These are phyloP conservation scores for Trichoderma orchidacearum DNA, from an alignment of 495 filamentous ascomycete species.

Conservation along the genomic window DNA sequence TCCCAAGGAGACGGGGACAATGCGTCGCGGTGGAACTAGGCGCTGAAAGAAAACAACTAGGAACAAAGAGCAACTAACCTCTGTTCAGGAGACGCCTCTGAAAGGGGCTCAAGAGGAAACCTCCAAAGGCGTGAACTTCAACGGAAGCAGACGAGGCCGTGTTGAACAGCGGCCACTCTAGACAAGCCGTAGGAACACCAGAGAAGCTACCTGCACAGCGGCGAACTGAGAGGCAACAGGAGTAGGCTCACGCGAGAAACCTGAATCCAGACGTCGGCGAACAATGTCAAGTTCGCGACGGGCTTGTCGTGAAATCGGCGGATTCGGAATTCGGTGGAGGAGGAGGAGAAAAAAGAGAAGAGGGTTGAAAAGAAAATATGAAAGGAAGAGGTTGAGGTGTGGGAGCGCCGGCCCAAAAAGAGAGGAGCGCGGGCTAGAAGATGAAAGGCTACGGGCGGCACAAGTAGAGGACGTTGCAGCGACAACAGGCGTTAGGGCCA, in stretches of 20 bases:
- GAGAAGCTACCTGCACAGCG: not conserved
- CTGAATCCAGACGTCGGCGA: constrained; percentile 4
- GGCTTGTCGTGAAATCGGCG: constrained; percentile 3
- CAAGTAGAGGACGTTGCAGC: no score
- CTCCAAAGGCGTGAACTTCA: not conserved
- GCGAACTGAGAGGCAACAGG: not conserved
- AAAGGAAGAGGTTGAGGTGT: constrained; percentile 1
- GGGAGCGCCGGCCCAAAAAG: not conserved
- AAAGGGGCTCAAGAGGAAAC: not conserved
- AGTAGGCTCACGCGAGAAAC: constrained; percentile 1
- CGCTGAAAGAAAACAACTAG: no score
- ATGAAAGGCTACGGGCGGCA: constrained; percentile 1
- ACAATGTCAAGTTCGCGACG: constrained; percentile 1
- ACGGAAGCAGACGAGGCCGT: not conserved
- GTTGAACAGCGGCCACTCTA: not conserved
- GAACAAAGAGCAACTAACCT: not conserved
- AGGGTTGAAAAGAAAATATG: constrained; percentile 1
- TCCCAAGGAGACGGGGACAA: not conserved
- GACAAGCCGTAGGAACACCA: constrained; percentile 1
- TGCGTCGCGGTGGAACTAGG: no score
- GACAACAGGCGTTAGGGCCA: not conserved
- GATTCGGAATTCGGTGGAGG: constrained; percentile 3
- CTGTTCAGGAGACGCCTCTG: not conserved
- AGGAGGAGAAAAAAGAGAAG: not conserved
- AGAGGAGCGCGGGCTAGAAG: not conserved